Conservation (phyloP, 176 grass and related monocot genomes). For the Tillandsia leiboldiana region DNA sequence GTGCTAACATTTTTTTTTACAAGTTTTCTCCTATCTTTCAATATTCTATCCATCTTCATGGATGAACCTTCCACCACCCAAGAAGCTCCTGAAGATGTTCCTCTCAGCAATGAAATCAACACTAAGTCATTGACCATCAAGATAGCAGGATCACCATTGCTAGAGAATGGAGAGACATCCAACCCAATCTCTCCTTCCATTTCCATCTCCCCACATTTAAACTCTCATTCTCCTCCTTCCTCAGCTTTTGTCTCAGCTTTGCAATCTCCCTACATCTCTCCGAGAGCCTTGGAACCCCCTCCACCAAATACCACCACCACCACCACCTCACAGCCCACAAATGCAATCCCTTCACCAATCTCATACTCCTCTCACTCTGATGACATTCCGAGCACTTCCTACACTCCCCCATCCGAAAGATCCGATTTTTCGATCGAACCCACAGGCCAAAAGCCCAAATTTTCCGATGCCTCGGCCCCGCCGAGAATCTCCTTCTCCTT, state of each 20-base stretch:
- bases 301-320: conserved; percentile 21
- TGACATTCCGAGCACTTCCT: conserved; percentile 70
- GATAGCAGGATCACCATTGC: conserved; percentile 34
- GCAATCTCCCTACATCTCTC: conserved; percentile 97
- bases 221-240: conserved; percentile 86
- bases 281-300: conserved; percentile 48
- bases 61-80: conserved; percentile 36
- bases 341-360: conserved; percentile 32
- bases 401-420: conserved; percentile 71
- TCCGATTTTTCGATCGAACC: conserved; percentile 50
- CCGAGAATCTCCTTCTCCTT: conserved; percentile 89
- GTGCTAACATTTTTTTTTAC: not conserved
- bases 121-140: conserved; percentile 65
- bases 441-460: conserved; percentile 57
- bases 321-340: conserved; percentile 8
- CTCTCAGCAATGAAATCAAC: conserved; percentile 45
- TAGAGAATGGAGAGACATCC: conserved; percentile 37
- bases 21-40: conserved; percentile 13
- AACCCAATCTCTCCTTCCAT: conserved; percentile 78
- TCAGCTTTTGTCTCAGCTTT: conserved; percentile 94
- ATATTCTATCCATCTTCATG: conserved; percentile 39
- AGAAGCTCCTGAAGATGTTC: conserved; percentile 33
- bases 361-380: conserved; percentile 71
- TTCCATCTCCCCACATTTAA: conserved; percentile 75
- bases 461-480: conserved; percentile 41